Percentiles rank a stretch among this genome's conserved stretches.
Evolutionary conservation across 2,329 filamentous ascomycete genomes (phyloP).

Genomic region (Ophiostoma tasmaniense): DNA sequence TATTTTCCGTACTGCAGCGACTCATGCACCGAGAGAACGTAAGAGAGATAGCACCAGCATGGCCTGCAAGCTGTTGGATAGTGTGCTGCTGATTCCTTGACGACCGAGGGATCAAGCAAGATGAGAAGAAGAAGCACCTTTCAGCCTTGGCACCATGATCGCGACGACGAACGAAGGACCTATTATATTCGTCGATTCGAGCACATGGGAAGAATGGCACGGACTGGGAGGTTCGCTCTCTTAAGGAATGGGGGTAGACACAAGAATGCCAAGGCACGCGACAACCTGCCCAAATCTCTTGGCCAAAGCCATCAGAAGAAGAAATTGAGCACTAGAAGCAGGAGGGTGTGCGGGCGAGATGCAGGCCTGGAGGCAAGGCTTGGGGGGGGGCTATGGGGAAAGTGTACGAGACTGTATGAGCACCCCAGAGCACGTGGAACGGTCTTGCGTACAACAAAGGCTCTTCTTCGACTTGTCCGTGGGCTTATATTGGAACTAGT

Average conservation of each 20-base stretch:
- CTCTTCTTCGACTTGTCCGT: not conserved
- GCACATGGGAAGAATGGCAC: constrained; percentile 4
- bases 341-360: not conserved
- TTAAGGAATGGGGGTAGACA: not conserved
- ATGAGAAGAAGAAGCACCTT: not conserved
- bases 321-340: not conserved
- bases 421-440: constrained; percentile 3
- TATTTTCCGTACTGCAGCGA: not conserved
- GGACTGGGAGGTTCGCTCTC: not conserved
- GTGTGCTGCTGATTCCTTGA: not conserved
- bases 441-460: not conserved
- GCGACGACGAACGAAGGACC: not conserved
- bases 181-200: constrained; percentile 9
- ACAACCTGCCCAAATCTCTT: constrained; percentile 5
- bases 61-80: not conserved
- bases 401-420: not conserved
- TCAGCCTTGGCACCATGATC: constrained; percentile 2
- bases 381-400: not conserved
- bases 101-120: not conserved
- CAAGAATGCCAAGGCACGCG: constrained; percentile 6
- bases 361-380: not conserved
- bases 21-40: not conserved
- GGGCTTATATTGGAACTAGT: not conserved
- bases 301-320: constrained; percentile 3
- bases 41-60: not conserved